phyloP scores from a whole-genome alignment of 768 basidiomycete species.

The Leucosporidium yakuticum region DNA sequence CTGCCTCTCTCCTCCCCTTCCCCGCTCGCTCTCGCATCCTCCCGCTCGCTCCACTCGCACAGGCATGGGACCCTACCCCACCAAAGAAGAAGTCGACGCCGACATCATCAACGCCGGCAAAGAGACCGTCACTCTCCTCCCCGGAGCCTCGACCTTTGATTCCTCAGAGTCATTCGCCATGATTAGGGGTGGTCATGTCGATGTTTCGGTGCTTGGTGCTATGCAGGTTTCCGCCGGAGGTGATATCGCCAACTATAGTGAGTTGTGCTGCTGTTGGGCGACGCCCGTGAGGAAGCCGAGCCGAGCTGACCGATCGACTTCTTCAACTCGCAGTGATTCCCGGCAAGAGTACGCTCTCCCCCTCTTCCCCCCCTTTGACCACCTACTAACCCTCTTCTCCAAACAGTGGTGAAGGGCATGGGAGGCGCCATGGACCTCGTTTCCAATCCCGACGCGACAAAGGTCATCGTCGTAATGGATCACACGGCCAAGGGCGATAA shows the following conservation, averaged over 20 bases:
- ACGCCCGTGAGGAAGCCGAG: not conserved
- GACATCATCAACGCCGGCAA: constrained; percentile 94
- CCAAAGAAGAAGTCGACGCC: constrained; percentile 45
- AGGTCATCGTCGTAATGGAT: constrained; percentile 74
- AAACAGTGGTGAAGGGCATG: constrained; percentile 55
- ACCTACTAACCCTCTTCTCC: not conserved
- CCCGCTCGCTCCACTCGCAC: not conserved
- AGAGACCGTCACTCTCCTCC: constrained; percentile 85
- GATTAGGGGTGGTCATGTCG: constrained; percentile 94
- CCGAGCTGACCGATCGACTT: not conserved
- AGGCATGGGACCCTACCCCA: constrained; percentile 47
- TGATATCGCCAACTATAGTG: constrained; percentile 90
- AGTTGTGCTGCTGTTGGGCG: too few species aligned
- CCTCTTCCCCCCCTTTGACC: not conserved
- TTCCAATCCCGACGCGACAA: constrained; percentile 88
- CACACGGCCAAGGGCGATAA: constrained; percentile 84
- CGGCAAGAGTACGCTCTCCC: constrained; percentile 55
- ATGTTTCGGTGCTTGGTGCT: constrained; percentile 87
- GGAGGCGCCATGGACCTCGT: constrained; percentile 61
- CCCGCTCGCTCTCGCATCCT: too few species aligned
- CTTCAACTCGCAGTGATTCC: constrained; percentile 60
- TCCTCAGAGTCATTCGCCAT: constrained; percentile 92
- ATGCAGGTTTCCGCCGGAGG: constrained; percentile 85
- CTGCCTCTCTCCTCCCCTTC: not conserved
- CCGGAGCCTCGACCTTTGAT: constrained; percentile 87